Evolutionary conservation across 495 filamentous ascomycete species (phyloP).

Genomic region (Hapsidospora chrysogenum): DNA sequence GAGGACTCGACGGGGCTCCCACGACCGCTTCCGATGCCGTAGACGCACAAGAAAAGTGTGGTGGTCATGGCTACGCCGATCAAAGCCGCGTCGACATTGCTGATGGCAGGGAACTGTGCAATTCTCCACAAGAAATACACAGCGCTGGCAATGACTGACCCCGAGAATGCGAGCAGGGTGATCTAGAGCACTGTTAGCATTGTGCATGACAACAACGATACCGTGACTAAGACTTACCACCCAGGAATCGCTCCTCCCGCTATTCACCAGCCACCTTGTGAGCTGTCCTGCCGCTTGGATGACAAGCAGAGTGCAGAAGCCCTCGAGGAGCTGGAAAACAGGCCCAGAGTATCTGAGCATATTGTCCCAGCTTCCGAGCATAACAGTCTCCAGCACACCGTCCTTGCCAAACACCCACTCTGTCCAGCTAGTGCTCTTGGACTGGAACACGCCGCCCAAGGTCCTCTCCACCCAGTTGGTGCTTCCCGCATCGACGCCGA

Average conservation of each 20-base stretch:
- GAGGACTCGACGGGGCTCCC: slow-evolving; percentile 95
- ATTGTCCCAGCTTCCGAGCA: slow-evolving; percentile 80
- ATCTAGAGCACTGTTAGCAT: slow-evolving; percentile 45
- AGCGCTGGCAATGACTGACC: slow-evolving; percentile 79
- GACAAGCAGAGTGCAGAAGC: slow-evolving; percentile 89
- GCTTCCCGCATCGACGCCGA: slow-evolving; percentile 69
- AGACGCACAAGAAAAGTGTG: slow-evolving; percentile 78
- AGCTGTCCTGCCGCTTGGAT: slow-evolving; percentile 91
- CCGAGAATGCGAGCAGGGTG: slow-evolving; percentile 68
- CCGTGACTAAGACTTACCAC: slow-evolving; percentile 46
- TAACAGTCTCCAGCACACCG: slow-evolving; percentile 58
- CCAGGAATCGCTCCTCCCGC: slow-evolving; percentile 85
- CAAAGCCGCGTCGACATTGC: slow-evolving; percentile 81
- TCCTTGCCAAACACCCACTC: slow-evolving; percentile 76
- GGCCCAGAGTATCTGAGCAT: slow-evolving; percentile 85
- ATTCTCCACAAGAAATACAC: slow-evolving; percentile 96
- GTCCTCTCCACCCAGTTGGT: slow-evolving; percentile 69
- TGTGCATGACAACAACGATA: slow-evolving; percentile 4
- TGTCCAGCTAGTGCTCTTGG: slow-evolving; percentile 43
- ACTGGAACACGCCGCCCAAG: slow-evolving; percentile 41
- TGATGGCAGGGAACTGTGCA: slow-evolving; percentile 79
- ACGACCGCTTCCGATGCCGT: slow-evolving; percentile 85
- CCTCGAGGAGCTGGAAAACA: slow-evolving; percentile 83
- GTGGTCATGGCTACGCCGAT: slow-evolving; percentile 87
- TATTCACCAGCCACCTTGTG: slow-evolving; percentile 88